phyloP scores from a whole-genome alignment of 2,329 filamentous ascomycete species.

The Monilinia aucupariae region DNA sequence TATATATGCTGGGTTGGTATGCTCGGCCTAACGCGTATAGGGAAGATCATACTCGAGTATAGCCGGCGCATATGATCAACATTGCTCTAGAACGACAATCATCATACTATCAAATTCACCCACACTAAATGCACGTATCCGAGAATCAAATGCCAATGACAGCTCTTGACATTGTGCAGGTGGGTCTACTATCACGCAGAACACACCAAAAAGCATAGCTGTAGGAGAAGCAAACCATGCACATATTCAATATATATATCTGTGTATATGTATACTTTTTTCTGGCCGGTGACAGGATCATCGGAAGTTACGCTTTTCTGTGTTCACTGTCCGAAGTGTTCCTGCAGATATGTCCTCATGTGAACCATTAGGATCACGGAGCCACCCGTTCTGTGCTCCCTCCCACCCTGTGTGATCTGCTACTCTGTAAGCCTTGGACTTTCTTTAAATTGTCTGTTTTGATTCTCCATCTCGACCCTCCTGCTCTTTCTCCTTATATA shows the following conservation, averaged over 20 bases:
- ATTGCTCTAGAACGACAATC: slow-evolving; percentile 11
- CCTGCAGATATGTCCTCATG: slow-evolving; percentile 13
- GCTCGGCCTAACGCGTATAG: slow-evolving; percentile 8
- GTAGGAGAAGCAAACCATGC: slow-evolving; percentile 12
- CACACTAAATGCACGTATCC: slow-evolving; percentile 5
- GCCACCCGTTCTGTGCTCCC: not conserved
- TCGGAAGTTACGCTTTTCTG: slow-evolving; percentile 14
- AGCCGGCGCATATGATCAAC: slow-evolving; percentile 16
- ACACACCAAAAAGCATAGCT: not conserved
- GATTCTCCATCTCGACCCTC: not conserved
- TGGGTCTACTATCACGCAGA: slow-evolving; percentile 8
- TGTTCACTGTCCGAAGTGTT: slow-evolving; percentile 6
- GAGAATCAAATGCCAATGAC: slow-evolving; percentile 11
- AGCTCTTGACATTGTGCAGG: slow-evolving; percentile 4
- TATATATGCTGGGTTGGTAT: slow-evolving; percentile 9
- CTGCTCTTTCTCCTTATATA: not conserved
- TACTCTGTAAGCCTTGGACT: not conserved
- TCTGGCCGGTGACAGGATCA: slow-evolving; percentile 13
- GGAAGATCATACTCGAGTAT: slow-evolving; percentile 17
- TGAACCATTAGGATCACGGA: slow-evolving; percentile 6
- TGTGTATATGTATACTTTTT: not conserved
- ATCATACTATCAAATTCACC: slow-evolving; percentile 6
- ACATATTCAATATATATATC: slow-evolving; percentile 7
- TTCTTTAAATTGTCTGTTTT: not conserved
- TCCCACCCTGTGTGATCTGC: not conserved